phyloP scores from a whole-genome alignment of 192 early-diverging fungal species.

The Funneliformis mosseae region DNA sequence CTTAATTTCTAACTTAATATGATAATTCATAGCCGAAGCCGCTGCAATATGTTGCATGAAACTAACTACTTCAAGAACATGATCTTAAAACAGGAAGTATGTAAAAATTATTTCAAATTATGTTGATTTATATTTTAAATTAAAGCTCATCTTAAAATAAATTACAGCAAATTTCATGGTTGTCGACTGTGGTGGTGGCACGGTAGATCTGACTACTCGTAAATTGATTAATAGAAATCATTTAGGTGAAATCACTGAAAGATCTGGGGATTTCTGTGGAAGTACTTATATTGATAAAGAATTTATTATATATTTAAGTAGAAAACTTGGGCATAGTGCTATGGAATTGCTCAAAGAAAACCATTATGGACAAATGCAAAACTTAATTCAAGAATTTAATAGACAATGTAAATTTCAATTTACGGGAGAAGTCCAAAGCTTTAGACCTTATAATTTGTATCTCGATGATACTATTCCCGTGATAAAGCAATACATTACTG shows the following conservation, averaged over 20 bases:
- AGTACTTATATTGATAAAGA: slow-evolving; percentile 47
- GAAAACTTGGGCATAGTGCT: slow-evolving; percentile 45
- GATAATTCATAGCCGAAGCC: background rate
- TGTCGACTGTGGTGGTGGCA: slow-evolving; percentile 49
- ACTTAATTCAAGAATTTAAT: background rate
- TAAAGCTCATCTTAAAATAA: background rate
- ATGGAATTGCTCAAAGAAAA: slow-evolving; percentile 35
- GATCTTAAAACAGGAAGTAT: background rate
- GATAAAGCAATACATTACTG: background rate
- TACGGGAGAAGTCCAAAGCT: background rate
- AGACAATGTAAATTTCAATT: background rate
- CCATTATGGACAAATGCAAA: slow-evolving; percentile 15
- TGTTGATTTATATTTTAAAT: background rate
- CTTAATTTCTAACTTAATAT: no score
- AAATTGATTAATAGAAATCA: slow-evolving; percentile 21
- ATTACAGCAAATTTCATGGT: slow-evolving; percentile 40
- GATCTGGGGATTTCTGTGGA: slow-evolving; percentile 41
- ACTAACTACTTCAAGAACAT: background rate
- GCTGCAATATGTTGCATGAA: background rate
- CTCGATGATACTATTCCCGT: background rate
- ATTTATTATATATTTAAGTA: slow-evolving; percentile 46
- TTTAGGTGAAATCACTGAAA: slow-evolving; percentile 33
- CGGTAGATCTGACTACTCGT: slow-evolving; percentile 45
- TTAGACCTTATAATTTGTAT: background rate
- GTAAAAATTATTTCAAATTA: background rate